phyloP scores from a whole-genome alignment of 306 rosid species.

The Cicer pinnatifidum region DNA sequence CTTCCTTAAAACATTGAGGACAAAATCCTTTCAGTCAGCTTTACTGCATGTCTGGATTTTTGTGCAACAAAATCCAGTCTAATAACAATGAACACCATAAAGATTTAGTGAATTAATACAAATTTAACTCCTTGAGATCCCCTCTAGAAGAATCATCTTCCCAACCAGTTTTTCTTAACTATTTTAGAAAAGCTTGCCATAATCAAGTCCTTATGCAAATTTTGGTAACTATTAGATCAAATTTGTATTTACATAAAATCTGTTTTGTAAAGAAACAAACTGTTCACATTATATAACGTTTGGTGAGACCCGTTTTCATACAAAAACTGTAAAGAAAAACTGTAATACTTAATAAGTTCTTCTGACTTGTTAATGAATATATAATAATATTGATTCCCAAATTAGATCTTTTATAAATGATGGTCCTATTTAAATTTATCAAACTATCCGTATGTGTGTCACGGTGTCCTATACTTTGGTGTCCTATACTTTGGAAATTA shows the following conservation, averaged over 20 bases:
- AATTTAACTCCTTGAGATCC: too few relatives aligned
- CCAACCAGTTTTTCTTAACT: too few relatives aligned
- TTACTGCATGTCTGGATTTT: background rate
- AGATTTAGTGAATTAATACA: background rate
- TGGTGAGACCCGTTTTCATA: too few relatives aligned
- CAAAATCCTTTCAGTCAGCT: background rate
- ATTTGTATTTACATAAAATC: background rate
- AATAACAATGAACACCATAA: background rate
- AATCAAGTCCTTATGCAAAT: background rate
- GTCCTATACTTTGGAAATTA: background rate
- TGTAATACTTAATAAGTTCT: background rate
- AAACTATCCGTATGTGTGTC: background rate
- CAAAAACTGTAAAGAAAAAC: background rate
- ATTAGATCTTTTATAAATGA: background rate
- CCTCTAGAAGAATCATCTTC: too few relatives aligned
- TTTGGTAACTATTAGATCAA: background rate
- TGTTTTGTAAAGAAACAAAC: too few relatives aligned
- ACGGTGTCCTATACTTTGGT: background rate
- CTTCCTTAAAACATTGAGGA: constrained; percentile 1
- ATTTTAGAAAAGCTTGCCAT: too few relatives aligned
- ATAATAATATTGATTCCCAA: background rate
- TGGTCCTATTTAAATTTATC: background rate
- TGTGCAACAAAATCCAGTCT: background rate
- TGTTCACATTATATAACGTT: too few relatives aligned
- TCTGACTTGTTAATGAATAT: background rate